Conservation (phyloP, 1,139 yeast species). For the Debaryomyces udenii region DNA sequence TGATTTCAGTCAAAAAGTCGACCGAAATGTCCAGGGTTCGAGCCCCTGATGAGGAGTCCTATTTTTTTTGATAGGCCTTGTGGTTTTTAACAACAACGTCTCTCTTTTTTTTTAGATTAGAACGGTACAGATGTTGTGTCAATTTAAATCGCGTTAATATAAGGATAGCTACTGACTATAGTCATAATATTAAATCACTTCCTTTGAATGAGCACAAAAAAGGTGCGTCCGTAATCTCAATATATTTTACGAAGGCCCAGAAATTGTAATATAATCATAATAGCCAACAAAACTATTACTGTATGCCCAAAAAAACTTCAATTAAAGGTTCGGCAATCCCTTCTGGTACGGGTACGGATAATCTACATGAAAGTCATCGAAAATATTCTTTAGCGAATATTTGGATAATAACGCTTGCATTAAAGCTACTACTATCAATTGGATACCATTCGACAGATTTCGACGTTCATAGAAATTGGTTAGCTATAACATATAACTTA, state of each 20-base stretch:
- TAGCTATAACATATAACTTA: constrained; percentile 81
- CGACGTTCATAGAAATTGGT: constrained; percentile 97
- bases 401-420: constrained; percentile 42
- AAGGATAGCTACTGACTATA: too few relatives aligned
- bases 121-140: too few relatives aligned
- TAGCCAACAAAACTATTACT: not conserved
- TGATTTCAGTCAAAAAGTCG: constrained; percentile 13
- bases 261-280: not conserved
- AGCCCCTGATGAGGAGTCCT: constrained; percentile 15
- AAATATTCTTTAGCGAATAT: constrained; percentile 38
- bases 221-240: not conserved
- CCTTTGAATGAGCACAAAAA: not conserved
- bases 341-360: not conserved
- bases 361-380: not conserved
- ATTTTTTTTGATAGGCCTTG: constrained; percentile 10
- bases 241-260: not conserved
- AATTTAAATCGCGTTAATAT: too few relatives aligned
- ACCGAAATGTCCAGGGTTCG: constrained; percentile 15
- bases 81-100: too few relatives aligned
- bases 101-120: too few relatives aligned
- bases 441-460: constrained; percentile 87
- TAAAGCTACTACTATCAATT: constrained; percentile 39
- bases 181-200: too few relatives aligned
- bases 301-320: constrained; percentile 3
- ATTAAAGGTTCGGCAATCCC: not conserved